A percentile compares a stretch with the other conserved stretches of the same genome.
phyloP scores from a whole-genome alignment of 177 flowering plant species.

The Vitis hybrid region DNA sequence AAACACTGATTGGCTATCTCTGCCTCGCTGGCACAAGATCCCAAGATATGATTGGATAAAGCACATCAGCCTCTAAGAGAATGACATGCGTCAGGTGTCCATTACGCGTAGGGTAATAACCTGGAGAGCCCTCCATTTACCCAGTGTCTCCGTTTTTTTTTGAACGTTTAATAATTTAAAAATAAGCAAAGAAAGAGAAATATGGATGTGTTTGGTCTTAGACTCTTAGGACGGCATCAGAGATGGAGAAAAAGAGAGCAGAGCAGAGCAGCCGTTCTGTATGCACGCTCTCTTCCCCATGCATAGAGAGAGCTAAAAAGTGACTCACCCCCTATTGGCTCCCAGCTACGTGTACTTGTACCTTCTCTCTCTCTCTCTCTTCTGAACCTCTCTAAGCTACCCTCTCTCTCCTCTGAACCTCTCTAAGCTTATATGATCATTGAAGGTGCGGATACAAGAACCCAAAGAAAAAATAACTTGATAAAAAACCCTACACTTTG shows the following conservation, averaged over 20 bases:
- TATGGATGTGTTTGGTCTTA: not conserved
- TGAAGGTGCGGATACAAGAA: not conserved
- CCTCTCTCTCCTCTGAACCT: not conserved
- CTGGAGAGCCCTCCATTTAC: slow-evolving; percentile 5
- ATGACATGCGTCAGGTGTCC: slow-evolving; percentile 20
- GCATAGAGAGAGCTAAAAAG: not conserved
- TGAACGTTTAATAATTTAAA: not conserved
- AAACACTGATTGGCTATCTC: slow-evolving; percentile 42
- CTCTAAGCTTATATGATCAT: not conserved
- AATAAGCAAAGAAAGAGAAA: not conserved
- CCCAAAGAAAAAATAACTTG: not conserved
- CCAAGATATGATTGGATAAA: slow-evolving; percentile 43
- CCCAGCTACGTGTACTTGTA: not conserved
- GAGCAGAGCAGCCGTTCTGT: slow-evolving; percentile 9
- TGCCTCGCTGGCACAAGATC: slow-evolving; percentile 43
- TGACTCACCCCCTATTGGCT: slow-evolving; percentile 19
- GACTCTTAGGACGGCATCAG: too few species aligned
- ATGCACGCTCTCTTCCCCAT: slow-evolving; percentile 9
- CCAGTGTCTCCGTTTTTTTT: slow-evolving; percentile 18
- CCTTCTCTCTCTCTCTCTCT: not conserved
- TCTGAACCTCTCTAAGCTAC: not conserved
- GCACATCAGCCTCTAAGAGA: not conserved
- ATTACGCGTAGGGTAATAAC: slow-evolving; percentile 20
- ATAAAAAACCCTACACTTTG: too few species aligned
- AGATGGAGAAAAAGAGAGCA: slow-evolving; percentile 1